Base-by-base conservation (phyloP, 2,329 filamentous ascomycete genomes). In the Epicoccum nigrum region DNA sequence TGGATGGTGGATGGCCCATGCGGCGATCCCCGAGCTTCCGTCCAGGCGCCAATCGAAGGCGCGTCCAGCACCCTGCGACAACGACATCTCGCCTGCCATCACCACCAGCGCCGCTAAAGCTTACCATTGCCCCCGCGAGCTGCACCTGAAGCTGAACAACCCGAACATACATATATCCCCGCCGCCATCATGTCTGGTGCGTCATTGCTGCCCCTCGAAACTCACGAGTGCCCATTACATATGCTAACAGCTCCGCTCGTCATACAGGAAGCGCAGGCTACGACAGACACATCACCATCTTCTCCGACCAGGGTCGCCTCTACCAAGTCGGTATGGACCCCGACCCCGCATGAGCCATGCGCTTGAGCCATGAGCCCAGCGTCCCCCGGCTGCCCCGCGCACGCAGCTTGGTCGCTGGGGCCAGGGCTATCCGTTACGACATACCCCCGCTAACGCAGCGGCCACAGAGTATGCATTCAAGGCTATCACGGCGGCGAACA, bases 281-380 rank as follows among this genome's bases (percentile, higher is more conserved):
- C 80, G 94, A 99, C 79, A 86, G 94, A 82, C 94, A 99, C 79
- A 99, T 99, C 72, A 99, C 94, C 74, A 97, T 99, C 83, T 99
- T 99, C 82, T 97, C 94, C 57, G 94, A 99, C 77, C 92, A 97
- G 80, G 94, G 94, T 72, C 87, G 94, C 75, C 83, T 99, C 75
- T 99, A 97, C 77, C 94, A 99, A 97, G 94, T 99, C 77, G 94
- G 94, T 97, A 84, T 72, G 92, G 45, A 55, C 30, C 48, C 28
- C 55, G 48, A 37, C 40, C 27, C 21, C 30, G n/a, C n/a, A n/a
- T n/a, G n/a, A n/a, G n/a, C n/a, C n/a, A n/a, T n/a, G n/a, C n/a
- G n/a, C n/a, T n/a, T n/a, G n/a, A n/a, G 23, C 23, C 9, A 25
- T 2, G 23, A 25, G n/a, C 9, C 31, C 33, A 32, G 5, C 7